A percentile compares a stretch with the other conserved stretches of the same genome.
Evolutionary conservation across 2,329 filamentous ascomycete species (phyloP).

Genomic region (Colletotrichum musae): DNA sequence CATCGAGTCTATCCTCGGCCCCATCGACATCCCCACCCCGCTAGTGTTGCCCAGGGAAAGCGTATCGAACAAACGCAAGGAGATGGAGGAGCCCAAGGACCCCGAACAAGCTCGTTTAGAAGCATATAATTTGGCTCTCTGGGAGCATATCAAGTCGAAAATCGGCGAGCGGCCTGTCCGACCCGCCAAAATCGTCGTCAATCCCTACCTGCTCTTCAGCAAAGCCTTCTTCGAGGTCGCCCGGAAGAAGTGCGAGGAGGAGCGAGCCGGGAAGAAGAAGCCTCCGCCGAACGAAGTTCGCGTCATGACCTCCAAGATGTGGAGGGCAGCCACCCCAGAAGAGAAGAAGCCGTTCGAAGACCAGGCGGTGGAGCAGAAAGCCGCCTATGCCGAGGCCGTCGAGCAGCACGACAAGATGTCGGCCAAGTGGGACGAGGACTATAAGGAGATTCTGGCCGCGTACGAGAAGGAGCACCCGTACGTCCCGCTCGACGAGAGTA

Average conservation of each 20-base stretch:
- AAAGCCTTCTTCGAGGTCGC: constrained; percentile 80
- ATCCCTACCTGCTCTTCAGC: constrained; percentile 91
- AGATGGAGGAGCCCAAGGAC: constrained; percentile 58
- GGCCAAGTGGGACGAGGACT: constrained; percentile 80
- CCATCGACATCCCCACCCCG: constrained; percentile 82
- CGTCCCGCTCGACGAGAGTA: constrained; percentile 48
- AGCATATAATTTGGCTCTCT: constrained; percentile 69
- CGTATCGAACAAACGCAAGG: constrained; percentile 69
- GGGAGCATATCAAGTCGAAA: constrained; percentile 64
- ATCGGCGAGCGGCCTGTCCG: constrained; percentile 83
- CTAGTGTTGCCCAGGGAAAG: constrained; percentile 78
- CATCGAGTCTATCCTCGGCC: constrained; percentile 83
- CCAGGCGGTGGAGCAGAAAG: constrained; percentile 79
- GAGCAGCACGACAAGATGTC: constrained; percentile 73
- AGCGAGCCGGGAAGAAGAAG: constrained; percentile 74
- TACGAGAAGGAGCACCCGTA: constrained; percentile 70
- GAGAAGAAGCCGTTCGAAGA: constrained; percentile 84
- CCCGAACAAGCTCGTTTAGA: constrained; percentile 67
- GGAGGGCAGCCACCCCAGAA: constrained; percentile 82
- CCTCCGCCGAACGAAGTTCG: constrained; percentile 85
- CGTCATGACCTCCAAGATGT: constrained; percentile 88
- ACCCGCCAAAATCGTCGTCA: constrained; percentile 81
- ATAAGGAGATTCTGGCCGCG: constrained; percentile 65
- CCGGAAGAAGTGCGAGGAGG: constrained; percentile 73
- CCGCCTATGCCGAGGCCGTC: constrained; percentile 71